A percentile compares a stretch with the other conserved stretches of the same genome.
phyloP scores from a whole-genome alignment of 768 basidiomycete genomes.

The Trametes maxima region DNA sequence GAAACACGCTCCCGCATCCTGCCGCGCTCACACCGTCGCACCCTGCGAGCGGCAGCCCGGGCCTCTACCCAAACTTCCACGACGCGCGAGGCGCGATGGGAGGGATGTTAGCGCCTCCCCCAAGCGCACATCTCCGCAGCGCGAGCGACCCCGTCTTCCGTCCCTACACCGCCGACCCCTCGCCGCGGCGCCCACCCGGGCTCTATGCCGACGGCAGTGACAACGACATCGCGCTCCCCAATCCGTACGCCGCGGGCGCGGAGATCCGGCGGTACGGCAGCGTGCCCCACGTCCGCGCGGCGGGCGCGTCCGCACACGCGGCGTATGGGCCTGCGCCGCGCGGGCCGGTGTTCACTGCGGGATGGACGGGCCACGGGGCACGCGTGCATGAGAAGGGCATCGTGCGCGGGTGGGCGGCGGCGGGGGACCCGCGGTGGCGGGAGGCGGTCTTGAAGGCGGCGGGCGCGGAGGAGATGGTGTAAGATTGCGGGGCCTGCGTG shows the following conservation, averaged over 20 bases:
- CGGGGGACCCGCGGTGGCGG: conserved; percentile 12
- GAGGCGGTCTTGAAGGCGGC: conserved; percentile 19
- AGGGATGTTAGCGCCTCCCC: conserved; percentile 2
- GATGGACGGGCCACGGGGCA: not conserved
- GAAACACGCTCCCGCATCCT: conserved; percentile 1
- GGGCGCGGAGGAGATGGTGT: not conserved
- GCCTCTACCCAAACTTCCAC: not conserved
- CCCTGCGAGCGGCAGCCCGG: conserved; percentile 1
- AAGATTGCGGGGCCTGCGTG: not conserved
- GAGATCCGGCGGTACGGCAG: conserved; percentile 28
- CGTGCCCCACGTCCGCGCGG: conserved; percentile 18
- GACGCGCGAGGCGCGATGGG: not conserved
- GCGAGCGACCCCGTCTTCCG: conserved; percentile 23
- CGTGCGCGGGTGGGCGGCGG: not conserved
- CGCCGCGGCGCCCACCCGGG: not conserved
- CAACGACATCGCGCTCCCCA: conserved; percentile 14
- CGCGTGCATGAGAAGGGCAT: not conserved
- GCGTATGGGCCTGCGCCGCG: not conserved
- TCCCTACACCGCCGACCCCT: conserved; percentile 23
- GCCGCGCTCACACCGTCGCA: conserved; percentile 4
- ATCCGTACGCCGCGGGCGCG: conserved; percentile 22
- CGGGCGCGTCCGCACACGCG: not conserved
- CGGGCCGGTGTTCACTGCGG: not conserved
- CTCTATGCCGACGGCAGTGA: not conserved
- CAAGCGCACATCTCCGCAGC: conserved; percentile 21